phyloP scores from a whole-genome alignment of 345 rosid genomes.

The Lepidium sativum region DNA sequence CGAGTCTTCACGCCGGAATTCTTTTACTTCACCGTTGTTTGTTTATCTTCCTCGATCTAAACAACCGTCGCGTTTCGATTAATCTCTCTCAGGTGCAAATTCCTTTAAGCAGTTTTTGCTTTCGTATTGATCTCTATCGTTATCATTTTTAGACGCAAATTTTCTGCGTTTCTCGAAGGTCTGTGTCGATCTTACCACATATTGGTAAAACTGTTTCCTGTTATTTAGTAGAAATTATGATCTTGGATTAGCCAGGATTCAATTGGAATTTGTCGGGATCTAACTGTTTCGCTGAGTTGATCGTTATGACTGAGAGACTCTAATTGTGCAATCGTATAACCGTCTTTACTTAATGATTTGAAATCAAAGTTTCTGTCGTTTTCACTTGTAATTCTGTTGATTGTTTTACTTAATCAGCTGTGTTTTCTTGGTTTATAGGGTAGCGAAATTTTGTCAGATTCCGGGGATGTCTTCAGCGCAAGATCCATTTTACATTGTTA shows the following conservation, averaged over 20 bases:
- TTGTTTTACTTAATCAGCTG: neutral
- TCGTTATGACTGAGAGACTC: neutral
- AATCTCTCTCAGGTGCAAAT: neutral
- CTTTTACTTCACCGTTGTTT: constrained; percentile 13
- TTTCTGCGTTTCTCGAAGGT: too few species aligned
- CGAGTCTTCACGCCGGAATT: constrained; percentile 14
- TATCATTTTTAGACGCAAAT: neutral
- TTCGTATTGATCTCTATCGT: neutral
- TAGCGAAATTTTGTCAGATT: neutral
- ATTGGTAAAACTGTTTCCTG: neutral
- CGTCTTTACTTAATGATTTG: neutral
- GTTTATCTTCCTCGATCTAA: constrained; percentile 13
- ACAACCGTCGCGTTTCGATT: neutral
- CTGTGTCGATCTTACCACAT: constrained; percentile 5
- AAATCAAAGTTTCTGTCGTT: neutral
- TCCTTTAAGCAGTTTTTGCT: neutral
- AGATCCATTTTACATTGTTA: constrained; percentile 96
- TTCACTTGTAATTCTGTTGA: too few species aligned
- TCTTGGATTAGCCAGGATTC: neutral
- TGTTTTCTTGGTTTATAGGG: neutral
- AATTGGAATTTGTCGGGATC: neutral
- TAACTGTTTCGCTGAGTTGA: neutral
- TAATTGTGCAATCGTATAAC: neutral
- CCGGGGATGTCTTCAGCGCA: constrained; percentile 80
- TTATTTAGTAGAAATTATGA: neutral